Percentiles rank a stretch among this genome's conserved stretches.
Evolutionary conservation across 768 basidiomycete genomes (phyloP).

Genomic region (Hygrocybe coccinea): DNA sequence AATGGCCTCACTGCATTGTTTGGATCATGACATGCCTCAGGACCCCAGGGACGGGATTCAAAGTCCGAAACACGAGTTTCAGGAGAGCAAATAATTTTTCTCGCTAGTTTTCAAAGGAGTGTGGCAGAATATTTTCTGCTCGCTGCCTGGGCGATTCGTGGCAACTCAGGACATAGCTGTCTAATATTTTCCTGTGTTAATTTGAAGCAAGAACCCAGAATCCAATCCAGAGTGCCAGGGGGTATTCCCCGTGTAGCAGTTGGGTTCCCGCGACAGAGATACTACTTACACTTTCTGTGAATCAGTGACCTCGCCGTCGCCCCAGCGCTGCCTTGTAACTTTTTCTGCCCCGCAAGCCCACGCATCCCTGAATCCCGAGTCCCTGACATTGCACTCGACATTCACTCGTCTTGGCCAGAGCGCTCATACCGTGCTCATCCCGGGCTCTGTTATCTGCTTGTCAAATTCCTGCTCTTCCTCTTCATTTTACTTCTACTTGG

Average conservation of each 20-base stretch:
- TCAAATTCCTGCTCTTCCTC: constrained; percentile 14
- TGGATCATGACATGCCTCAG: no score
- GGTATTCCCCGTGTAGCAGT: neutral
- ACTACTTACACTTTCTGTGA: neutral
- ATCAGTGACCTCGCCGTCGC: neutral
- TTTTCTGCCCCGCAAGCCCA: neutral
- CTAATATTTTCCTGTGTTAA: neutral
- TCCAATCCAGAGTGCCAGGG: neutral
- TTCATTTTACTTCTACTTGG: constrained; percentile 18
- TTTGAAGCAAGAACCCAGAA: neutral
- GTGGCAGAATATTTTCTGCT: neutral
- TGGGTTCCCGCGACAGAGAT: neutral
- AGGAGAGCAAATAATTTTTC: neutral
- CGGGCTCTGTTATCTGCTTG: neutral
- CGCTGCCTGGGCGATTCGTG: neutral
- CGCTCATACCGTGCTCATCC: neutral
- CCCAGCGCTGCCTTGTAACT: neutral
- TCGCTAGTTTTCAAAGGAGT: neutral
- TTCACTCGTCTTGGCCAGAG: neutral
- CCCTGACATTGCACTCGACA: neutral
- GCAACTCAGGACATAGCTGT: neutral
- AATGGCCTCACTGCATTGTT: no score
- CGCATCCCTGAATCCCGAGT: neutral
- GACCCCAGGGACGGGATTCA: constrained; percentile 1
- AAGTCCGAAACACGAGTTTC: constrained; percentile 5